These are phyloP conservation scores for Penicillium griseofulvum DNA, from an alignment of 2,329 filamentous ascomycete species.

Conservation along the genomic window DNA sequence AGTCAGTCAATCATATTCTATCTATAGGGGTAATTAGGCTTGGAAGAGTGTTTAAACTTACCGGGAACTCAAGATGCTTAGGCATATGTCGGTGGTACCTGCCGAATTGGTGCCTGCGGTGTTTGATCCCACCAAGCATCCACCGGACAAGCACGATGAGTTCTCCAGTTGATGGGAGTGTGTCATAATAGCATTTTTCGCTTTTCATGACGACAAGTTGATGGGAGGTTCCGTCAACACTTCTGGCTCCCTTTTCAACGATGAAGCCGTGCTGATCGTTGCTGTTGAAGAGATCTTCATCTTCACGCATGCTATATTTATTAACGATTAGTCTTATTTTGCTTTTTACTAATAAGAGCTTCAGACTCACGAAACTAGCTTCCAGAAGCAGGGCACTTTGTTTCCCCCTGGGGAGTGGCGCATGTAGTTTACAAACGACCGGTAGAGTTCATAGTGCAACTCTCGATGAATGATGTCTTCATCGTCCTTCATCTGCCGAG, in stretches of 20 bases:
- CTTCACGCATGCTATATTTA: neutral
- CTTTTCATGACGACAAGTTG: conserved; percentile 7
- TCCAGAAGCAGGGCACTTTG: neutral
- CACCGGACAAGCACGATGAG: conserved; percentile 10
- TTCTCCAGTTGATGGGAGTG: conserved; percentile 3
- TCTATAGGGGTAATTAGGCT: neutral
- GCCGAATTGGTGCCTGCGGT: neutral
- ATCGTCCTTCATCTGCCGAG: neutral
- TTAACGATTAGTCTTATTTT: neutral
- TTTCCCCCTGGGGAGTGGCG: neutral
- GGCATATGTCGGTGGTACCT: neutral
- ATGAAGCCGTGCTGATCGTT: conserved; percentile 2
- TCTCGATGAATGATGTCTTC: neutral
- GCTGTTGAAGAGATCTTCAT: neutral
- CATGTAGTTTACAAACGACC: neutral
- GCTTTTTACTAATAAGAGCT: neutral
- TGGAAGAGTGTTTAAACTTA: neutral
- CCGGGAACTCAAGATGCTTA: conserved; percentile 8
- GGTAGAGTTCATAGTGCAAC: neutral
- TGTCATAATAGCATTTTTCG: neutral
- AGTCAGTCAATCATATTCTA: neutral
- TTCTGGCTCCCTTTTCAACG: neutral
- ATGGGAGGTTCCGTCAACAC: neutral
- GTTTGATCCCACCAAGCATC: conserved; percentile 6
- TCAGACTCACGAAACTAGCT: neutral